These are phyloP conservation scores for Lipomyces spencermartinsiae DNA, from an alignment of 805 yeast species.

Conservation along the genomic window DNA sequence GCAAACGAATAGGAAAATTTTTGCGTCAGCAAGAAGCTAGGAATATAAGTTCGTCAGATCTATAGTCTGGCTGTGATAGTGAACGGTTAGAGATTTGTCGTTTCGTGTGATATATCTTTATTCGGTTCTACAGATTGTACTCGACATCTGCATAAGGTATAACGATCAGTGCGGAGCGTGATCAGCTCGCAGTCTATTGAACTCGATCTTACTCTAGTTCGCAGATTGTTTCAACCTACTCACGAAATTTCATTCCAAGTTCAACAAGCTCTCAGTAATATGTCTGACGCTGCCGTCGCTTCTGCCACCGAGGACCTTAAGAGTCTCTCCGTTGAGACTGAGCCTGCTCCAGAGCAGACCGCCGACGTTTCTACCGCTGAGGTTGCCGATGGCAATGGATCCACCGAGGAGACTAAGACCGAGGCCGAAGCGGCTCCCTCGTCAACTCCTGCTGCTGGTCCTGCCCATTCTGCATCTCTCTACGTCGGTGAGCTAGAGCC, in stretches of 20 bases:
- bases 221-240: neutral
- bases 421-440: constrained; percentile 41
- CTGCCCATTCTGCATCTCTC: constrained; percentile 65
- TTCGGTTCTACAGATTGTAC: constrained; percentile 3
- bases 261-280: neutral
- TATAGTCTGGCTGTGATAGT: neutral
- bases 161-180: neutral
- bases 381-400: constrained; percentile 19
- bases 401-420: constrained; percentile 29
- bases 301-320: constrained; percentile 38
- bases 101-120: constrained; percentile 8
- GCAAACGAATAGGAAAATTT: constrained; percentile 7
- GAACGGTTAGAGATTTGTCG: neutral
- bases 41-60: neutral
- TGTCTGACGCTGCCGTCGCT: constrained; percentile 41
- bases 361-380: constrained; percentile 19
- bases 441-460: constrained; percentile 44
- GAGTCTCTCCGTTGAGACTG: constrained; percentile 36
- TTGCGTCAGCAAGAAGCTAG: constrained; percentile 1
- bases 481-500: constrained; percentile 98
- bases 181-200: neutral
- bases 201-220: neutral
- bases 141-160: neutral
- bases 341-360: constrained; percentile 17
- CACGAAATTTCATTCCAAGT: neutral